A percentile compares a stretch with the other conserved stretches of the same genome.
Evolutionary conservation across 371 early-diverging fungal species (phyloP).

Genomic region (Thermomucor indicae-seudaticae): DNA sequence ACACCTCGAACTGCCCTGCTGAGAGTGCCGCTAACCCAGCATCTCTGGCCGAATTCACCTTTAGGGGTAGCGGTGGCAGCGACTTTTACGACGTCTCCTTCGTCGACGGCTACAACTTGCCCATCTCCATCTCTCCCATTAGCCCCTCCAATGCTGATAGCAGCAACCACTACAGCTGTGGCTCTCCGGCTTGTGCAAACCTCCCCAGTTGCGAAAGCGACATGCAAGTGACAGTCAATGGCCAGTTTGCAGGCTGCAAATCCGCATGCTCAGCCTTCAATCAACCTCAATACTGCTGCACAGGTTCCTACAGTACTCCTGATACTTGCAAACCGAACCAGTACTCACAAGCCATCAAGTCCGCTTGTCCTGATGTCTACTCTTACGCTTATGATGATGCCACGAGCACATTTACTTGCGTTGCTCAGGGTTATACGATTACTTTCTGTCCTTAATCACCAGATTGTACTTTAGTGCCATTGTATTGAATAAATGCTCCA

Average conservation of each 20-base stretch:
- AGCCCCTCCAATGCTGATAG: slow-evolving; percentile 8
- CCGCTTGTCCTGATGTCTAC: slow-evolving; percentile 33
- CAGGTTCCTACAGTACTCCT: slow-evolving; percentile 20
- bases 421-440: slow-evolving; percentile 30
- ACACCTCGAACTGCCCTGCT: slow-evolving; percentile 9
- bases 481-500: no score
- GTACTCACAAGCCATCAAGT: slow-evolving; percentile 23
- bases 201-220: slow-evolving; percentile 28
- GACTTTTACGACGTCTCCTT: slow-evolving; percentile 41
- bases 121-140: slow-evolving; percentile 23
- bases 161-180: slow-evolving; percentile 17
- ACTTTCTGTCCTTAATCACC: slow-evolving; percentile 34
- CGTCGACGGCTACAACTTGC: slow-evolving; percentile 42
- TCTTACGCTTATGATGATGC: slow-evolving; percentile 50
- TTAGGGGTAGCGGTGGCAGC: slow-evolving; percentile 17
- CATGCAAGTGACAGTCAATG: slow-evolving; percentile 21
- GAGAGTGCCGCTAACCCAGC: slow-evolving; percentile 22
- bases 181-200: slow-evolving; percentile 16
- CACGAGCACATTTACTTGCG: slow-evolving; percentile 38
- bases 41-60: slow-evolving; percentile 36
- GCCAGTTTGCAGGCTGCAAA: slow-evolving; percentile 25
- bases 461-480: no score
- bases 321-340: slow-evolving; percentile 24
- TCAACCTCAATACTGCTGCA: slow-evolving; percentile 29
- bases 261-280: slow-evolving; percentile 34